Evolutionary conservation across 2,329 filamentous ascomycete genomes (phyloP).

Genomic region (Tolypocladium ovalisporum): DNA sequence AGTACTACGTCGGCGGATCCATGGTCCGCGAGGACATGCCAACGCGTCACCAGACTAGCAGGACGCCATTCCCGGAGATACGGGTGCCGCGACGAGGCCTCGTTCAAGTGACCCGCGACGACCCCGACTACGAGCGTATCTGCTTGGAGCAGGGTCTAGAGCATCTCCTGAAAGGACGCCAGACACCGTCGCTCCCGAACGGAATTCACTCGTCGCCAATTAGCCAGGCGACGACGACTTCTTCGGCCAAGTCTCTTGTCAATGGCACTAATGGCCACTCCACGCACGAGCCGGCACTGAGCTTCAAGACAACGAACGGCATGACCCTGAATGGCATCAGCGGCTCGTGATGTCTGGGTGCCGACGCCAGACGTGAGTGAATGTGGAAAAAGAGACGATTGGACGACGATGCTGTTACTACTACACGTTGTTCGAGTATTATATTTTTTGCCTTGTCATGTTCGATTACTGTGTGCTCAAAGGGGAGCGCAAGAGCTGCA

Average conservation of each 20-base stretch:
- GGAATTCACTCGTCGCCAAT: slow-evolving; percentile 36
- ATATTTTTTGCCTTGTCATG: neutral
- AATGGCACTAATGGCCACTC: slow-evolving; percentile 19
- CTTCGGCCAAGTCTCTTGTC: slow-evolving; percentile 11
- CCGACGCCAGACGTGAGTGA: neutral
- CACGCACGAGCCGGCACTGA: slow-evolving; percentile 9
- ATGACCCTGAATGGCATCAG: slow-evolving; percentile 18
- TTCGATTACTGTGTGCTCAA: neutral
- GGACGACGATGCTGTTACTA: neutral
- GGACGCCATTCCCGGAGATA: slow-evolving; percentile 41
- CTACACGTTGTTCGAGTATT: neutral
- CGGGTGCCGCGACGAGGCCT: slow-evolving; percentile 45
- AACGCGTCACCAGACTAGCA: slow-evolving; percentile 34
- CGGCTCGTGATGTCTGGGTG: slow-evolving; percentile 6
- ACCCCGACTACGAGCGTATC: slow-evolving; percentile 44
- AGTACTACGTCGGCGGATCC: slow-evolving; percentile 47
- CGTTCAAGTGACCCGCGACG: slow-evolving; percentile 39
- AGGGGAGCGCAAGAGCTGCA: neutral
- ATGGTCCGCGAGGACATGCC: slow-evolving; percentile 41
- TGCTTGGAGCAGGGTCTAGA: slow-evolving; percentile 47
- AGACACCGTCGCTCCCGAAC: slow-evolving; percentile 33
- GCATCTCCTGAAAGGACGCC: slow-evolving; percentile 37
- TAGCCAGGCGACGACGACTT: slow-evolving; percentile 21
- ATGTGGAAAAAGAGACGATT: neutral
- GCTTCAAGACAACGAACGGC: slow-evolving; percentile 10